Evolutionary conservation across 805 yeast genomes (phyloP).

Genomic region (Osmozyma mogii): DNA sequence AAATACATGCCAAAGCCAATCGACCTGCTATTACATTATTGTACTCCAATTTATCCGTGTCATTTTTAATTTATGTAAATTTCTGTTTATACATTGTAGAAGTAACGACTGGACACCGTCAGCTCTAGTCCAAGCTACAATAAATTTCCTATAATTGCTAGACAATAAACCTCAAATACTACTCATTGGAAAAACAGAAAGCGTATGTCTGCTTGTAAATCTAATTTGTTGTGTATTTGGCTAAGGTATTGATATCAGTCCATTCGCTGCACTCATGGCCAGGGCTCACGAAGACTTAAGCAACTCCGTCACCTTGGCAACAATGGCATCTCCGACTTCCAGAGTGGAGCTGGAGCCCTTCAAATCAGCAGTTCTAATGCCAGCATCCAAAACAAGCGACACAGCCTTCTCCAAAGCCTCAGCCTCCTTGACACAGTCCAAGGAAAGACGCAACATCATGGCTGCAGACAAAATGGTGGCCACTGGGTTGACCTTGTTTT

Average conservation of each 20-base stretch:
- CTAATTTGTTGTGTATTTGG: not conserved
- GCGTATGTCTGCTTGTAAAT: not conserved
- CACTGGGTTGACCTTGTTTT: slow-evolving; percentile 86
- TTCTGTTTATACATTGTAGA: too few relatives aligned
- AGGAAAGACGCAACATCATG: slow-evolving; percentile 91
- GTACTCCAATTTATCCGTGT: too few relatives aligned
- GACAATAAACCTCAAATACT: not conserved
- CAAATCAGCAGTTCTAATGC: slow-evolving; percentile 86
- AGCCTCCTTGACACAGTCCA: slow-evolving; percentile 78
- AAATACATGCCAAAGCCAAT: too few relatives aligned
- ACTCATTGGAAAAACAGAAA: not conserved
- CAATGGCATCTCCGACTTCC: slow-evolving; percentile 94
- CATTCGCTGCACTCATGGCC: not conserved
- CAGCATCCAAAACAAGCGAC: slow-evolving; percentile 67
- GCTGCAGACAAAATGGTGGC: slow-evolving; percentile 95
- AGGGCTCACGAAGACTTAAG: too few relatives aligned
- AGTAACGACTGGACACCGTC: too few relatives aligned
- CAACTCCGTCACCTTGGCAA: slow-evolving; percentile 55
- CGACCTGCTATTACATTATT: too few relatives aligned
- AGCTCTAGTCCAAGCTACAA: too few relatives aligned
- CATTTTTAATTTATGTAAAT: too few relatives aligned
- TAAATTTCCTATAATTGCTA: not conserved
- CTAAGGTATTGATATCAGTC: not conserved
- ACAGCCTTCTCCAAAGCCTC: slow-evolving; percentile 86
- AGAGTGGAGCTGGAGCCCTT: slow-evolving; percentile 76